These are phyloP conservation scores for Pseudoneurospora amorphoporcata DNA, from an alignment of 495 filamentous ascomycete species.

Conservation along the genomic window DNA sequence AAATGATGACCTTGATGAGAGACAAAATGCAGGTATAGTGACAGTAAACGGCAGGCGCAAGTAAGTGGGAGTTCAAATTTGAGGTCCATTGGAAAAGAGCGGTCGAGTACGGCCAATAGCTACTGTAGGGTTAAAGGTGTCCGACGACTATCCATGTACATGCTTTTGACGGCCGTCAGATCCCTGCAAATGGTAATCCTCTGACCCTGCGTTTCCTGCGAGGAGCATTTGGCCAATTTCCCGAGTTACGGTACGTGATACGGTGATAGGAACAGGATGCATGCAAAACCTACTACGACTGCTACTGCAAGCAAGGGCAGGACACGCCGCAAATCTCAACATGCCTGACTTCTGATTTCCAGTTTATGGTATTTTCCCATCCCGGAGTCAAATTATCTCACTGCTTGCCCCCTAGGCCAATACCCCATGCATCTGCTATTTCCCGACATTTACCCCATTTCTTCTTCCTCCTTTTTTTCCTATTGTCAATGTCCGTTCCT, in stretches of 20 bases:
- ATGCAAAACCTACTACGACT: too few species aligned
- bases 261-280: too few species aligned
- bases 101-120: neutral
- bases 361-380: neutral
- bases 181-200: too few species aligned
- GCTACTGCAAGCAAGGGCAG: neutral
- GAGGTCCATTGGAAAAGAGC: neutral
- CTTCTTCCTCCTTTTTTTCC: too few species aligned
- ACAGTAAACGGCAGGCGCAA: neutral
- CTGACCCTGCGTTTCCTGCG: too few species aligned
- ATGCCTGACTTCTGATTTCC: neutral
- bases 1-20: neutral
- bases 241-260: too few species aligned
- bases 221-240: too few species aligned
- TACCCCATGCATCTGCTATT: neutral
- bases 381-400: neutral
- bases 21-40: neutral
- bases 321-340: neutral
- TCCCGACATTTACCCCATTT: too few species aligned
- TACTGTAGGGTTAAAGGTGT: too few species aligned
- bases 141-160: too few species aligned
- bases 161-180: too few species aligned
- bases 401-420: neutral
- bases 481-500: neutral
- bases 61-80: fast-evolving